Base-by-base conservation (phyloP, 768 basidiomycete species). In the Xerocomus spinulosus region DNA sequence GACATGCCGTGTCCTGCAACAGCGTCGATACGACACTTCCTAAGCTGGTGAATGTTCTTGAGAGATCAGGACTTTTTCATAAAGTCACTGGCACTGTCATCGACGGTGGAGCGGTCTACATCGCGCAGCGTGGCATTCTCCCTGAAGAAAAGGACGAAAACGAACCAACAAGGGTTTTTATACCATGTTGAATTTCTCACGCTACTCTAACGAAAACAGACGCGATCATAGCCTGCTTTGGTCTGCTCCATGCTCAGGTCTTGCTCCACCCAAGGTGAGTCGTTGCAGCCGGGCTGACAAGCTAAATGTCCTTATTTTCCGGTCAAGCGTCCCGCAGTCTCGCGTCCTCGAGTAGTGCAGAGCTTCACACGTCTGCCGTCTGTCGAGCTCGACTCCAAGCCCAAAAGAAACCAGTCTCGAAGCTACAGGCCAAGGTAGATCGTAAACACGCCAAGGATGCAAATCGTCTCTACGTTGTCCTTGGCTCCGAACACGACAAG, bases 111-210 rank as follows among this genome's bases (percentile, higher is more conserved):
- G 59, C 18, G 50, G 48, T 60, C 71, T 65, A 68, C 79, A 72
- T 74, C 79, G 79, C 67, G 72, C 79, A 80, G 79, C 79, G 79
- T 81, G 79, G 79, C 79, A 79, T 76, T 70, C 72, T 74, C 77
- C 67, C 73, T 71, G 64, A 59, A 62, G 59, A 54, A 61, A 53
- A 57, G 59, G 53, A 61, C 52, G 57, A 42, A 21, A 40, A 36
- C 42, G 24, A 20, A 8, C 4, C 2, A 9, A 1, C 10, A 0
- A 21, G 26, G 44, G 42, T 57, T 68, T 61, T 58, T 64, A 60
- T 66, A 66, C 5, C 6, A 17, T 15, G 26, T 15, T 54, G 42
- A 20, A 37, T 29, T 75, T 75, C 76, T 50, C 77, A 77, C 77
- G 70, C 49, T 57, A 12, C 39, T 40, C 35, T 30, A 43, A 23